phyloP scores from a whole-genome alignment of 2,329 filamentous ascomycete species.

The Beauveria varroae region DNA sequence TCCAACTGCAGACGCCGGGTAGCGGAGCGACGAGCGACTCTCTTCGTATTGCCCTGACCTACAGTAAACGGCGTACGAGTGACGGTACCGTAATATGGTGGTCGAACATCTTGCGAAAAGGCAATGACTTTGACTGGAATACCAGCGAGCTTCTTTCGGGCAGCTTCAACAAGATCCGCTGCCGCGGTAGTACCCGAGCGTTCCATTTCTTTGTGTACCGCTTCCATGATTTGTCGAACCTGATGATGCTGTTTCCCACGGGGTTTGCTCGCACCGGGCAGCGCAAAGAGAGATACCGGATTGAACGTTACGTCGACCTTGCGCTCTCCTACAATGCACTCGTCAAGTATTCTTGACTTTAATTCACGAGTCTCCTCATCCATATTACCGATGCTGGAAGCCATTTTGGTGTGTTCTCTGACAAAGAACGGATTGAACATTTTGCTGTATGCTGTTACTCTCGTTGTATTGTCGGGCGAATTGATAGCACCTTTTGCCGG shows the following conservation, averaged over 20 bases:
- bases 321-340: slow-evolving; percentile 40
- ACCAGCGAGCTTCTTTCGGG: slow-evolving; percentile 34
- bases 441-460: slow-evolving; percentile 52
- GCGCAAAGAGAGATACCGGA: slow-evolving; percentile 36
- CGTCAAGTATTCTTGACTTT: slow-evolving; percentile 46
- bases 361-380: slow-evolving; percentile 48
- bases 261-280: slow-evolving; percentile 25
- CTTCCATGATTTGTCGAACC: slow-evolving; percentile 55
- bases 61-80: slow-evolving; percentile 49
- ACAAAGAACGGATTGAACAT: slow-evolving; percentile 77
- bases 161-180: slow-evolving; percentile 23
- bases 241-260: slow-evolving; percentile 43
- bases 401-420: slow-evolving; percentile 65
- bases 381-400: slow-evolving; percentile 49
- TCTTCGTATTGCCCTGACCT: slow-evolving; percentile 37
- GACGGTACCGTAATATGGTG: slow-evolving; percentile 65
- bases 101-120: slow-evolving; percentile 59
- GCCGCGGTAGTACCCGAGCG: slow-evolving; percentile 27
- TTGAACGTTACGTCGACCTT: slow-evolving; percentile 37
- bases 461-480: slow-evolving; percentile 7
- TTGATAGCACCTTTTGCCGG: slow-evolving; percentile 21
- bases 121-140: slow-evolving; percentile 57
- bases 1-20: slow-evolving; percentile 54
- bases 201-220: slow-evolving; percentile 41
- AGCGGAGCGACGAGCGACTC: slow-evolving; percentile 47